phyloP scores from a whole-genome alignment of 2,329 filamentous ascomycete genomes.

The Monosporascus sp. region DNA sequence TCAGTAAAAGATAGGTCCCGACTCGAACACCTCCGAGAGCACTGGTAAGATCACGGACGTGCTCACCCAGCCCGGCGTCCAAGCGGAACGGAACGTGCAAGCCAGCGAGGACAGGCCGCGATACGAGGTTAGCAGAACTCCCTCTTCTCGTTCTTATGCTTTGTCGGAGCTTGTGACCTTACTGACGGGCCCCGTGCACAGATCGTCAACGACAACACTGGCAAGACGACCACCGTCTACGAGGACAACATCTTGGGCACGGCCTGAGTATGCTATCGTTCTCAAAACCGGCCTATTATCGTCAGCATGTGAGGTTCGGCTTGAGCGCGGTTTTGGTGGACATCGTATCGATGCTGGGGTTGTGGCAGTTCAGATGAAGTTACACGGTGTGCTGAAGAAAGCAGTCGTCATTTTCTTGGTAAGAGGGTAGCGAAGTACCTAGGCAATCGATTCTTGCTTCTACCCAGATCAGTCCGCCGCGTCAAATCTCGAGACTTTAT shows the following conservation, averaged over 20 bases:
- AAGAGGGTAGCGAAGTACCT: too few species aligned
- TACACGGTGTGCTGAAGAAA: too few species aligned
- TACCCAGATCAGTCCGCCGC: too few species aligned
- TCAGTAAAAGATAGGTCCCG: slow-evolving; percentile 8
- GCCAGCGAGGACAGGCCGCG: slow-evolving; percentile 17
- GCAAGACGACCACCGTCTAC: slow-evolving; percentile 19
- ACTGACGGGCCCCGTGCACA: slow-evolving; percentile 1
- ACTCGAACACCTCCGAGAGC: slow-evolving; percentile 20
- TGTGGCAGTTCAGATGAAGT: too few species aligned
- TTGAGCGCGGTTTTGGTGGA: neutral
- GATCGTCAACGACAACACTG: slow-evolving; percentile 24
- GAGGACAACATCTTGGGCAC: slow-evolving; percentile 21
- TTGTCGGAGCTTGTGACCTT: neutral
- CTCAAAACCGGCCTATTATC: too few species aligned
- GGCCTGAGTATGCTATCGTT: slow-evolving; percentile 2
- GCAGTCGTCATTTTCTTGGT: too few species aligned
- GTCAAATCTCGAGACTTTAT: too few species aligned
- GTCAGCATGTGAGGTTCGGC: neutral
- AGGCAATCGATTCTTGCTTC: too few species aligned
- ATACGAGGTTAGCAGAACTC: slow-evolving; percentile 15
- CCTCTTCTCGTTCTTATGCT: neutral
- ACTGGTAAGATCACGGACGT: slow-evolving; percentile 19
- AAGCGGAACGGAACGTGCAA: slow-evolving; percentile 19
- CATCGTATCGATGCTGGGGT: too few species aligned
- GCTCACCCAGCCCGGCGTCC: slow-evolving; percentile 19